Evolutionary conservation across 1,284 basidiomycete genomes (phyloP), one percentile per base, ranked within the genome.

Genomic region (Puccinia horiana): DNA sequence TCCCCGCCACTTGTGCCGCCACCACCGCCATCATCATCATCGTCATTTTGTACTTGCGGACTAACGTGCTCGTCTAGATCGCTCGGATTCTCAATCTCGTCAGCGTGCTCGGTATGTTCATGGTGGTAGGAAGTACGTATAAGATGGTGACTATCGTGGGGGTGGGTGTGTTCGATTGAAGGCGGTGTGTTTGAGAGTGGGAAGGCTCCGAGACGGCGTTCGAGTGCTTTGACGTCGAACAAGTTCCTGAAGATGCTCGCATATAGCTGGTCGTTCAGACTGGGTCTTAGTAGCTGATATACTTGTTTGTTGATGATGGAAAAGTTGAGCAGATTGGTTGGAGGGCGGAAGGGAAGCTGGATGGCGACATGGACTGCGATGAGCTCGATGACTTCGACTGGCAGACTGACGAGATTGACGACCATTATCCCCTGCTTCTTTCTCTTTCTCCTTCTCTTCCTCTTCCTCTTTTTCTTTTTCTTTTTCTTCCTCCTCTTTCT

Each of bases 191-290:
- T n/a, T 35, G 29, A 61, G 58, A 56, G 3, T 23, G 54, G 58
- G 58, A 35, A 61, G 9, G 29, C 58, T 61, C 84, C 83, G 63
- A 85, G 86, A 16, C 86, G 80, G 29, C 86, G 75, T 8, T 80
- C 77, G 58, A 86, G 84, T 49, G 85, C 85, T 29, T 81, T 83
- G 11, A 81, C 81, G 73, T 86, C 86, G 81, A 86, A 86, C 75
- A 85, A 84, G 83, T 75, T 79, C 35, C 82, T 76, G 56, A 86
- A 86, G 52, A 86, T 84, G 23, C 83, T 74, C 0, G 85, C 85
- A 74, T 86, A 86, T 40, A 86, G 82, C 5, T 83, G 76, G 18
- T 85, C 84, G 63, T 85, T 86, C 47, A 76, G 56, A 4, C 79
- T n/a, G 40, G 84, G 42, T 73, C 82, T 84, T 74, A 86, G 85